These are phyloP conservation scores for Oryza meridionalis DNA, from an alignment of 176 grass and related monocot species.

Conservation along the genomic window DNA sequence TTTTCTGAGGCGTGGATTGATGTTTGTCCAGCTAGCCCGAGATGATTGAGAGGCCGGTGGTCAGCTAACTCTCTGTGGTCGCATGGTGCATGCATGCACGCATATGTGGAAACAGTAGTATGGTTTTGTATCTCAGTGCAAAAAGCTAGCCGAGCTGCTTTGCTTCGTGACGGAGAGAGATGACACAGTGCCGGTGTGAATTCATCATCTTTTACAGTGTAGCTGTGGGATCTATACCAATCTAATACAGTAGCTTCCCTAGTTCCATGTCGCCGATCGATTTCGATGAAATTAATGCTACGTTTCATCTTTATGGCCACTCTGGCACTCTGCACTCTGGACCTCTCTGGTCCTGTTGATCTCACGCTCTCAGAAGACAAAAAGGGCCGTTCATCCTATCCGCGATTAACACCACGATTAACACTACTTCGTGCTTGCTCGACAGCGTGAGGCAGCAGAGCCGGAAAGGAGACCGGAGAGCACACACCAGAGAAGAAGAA, in stretches of 20 bases:
- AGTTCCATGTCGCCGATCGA: not conserved
- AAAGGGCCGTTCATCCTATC: not conserved
- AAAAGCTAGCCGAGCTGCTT: not conserved
- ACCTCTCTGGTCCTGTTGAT: not conserved
- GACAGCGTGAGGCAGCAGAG: not conserved
- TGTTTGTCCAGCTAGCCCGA: not conserved
- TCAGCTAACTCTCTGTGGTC: not conserved
- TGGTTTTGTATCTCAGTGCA: not conserved
- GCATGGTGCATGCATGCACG: not conserved
- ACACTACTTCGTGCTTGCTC: not conserved
- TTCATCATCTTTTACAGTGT: not conserved
- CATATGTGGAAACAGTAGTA: not conserved
- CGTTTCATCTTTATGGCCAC: slow-evolving; percentile 20
- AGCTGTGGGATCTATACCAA: not conserved
- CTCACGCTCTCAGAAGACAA: not conserved
- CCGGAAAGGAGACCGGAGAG: not conserved
- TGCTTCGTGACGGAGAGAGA: not conserved
- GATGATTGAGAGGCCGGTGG: slow-evolving; percentile 29
- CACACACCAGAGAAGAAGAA: not conserved
- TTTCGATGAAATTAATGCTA: not conserved
- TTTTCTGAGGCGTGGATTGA: slow-evolving; percentile 17
- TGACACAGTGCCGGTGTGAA: not conserved
- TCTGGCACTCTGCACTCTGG: not conserved
- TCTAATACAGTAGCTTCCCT: not conserved
- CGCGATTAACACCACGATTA: not conserved